phyloP scores from a whole-genome alignment of 176 grass and related monocot genomes.

The maize (Zea mays) region Zm-B73-REFERENCE-NAM-5.0 NC_050097.1:66024501-66025000 shows the following conservation, averaged over 20 bases:
- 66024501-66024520: constrained; percentile 48
- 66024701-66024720: constrained; percentile 19
- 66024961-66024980: no score
- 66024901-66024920: no score
- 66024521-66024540: constrained; percentile 80
- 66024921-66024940: no score
- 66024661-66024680: constrained; percentile 60
- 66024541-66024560: constrained; percentile 75
- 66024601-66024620: constrained; percentile 44
- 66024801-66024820: constrained; percentile 76
- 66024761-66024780: constrained; percentile 50
- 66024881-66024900: no score
- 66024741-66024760: constrained; percentile 10
- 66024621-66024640: constrained; percentile 56
- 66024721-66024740: not conserved
- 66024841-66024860: no score
- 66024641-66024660: constrained; percentile 67
- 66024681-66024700: constrained; percentile 30
- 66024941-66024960: no score
- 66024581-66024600: constrained; percentile 23
- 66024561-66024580: constrained; percentile 19
- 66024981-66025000: no score
- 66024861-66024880: no score
- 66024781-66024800: constrained; percentile 87
- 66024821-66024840: constrained; percentile 52